Percentiles rank a stretch among this genome's conserved stretches.
Evolutionary conservation across 768 basidiomycete genomes (phyloP).

Genomic region (Rhodotorula babjevae): DNA sequence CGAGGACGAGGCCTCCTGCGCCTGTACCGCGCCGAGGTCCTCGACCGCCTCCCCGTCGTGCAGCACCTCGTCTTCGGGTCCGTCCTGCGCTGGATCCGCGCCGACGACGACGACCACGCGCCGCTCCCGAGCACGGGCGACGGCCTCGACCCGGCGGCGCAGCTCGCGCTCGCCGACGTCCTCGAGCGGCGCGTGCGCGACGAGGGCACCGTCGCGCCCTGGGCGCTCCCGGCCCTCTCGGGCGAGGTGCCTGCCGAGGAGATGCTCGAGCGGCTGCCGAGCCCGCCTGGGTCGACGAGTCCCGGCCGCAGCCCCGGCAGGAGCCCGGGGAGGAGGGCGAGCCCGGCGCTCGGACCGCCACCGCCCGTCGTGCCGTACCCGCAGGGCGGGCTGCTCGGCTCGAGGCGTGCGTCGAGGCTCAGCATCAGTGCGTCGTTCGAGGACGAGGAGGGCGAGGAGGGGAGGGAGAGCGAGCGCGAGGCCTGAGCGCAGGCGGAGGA

Average conservation of each 20-base stretch:
- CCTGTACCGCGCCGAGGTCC: slow-evolving; percentile 94
- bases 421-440: neutral
- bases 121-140: slow-evolving; percentile 8
- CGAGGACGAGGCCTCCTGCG: slow-evolving; percentile 89
- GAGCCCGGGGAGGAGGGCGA: neutral
- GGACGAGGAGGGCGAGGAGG: neutral
- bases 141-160: neutral
- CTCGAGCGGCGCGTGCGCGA: slow-evolving; percentile 7
- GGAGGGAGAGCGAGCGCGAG: no score
- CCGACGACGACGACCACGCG: neutral
- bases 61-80: slow-evolving; percentile 88
- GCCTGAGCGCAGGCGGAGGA: no score
- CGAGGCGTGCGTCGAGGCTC: slow-evolving; percentile 2
- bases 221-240: slow-evolving; percentile 14
- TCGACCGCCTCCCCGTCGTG: slow-evolving; percentile 93
- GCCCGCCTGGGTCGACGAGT: neutral
- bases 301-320: no score
- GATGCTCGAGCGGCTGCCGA: slow-evolving; percentile 3
- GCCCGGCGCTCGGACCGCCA: neutral
- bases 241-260: neutral
- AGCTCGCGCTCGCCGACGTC: neutral
- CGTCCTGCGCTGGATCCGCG: slow-evolving; percentile 50
- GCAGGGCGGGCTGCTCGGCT: neutral
- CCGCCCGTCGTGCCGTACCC: neutral
- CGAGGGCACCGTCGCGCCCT: slow-evolving; percentile 32